Evolutionary conservation across 352 stramenopile genomes (phyloP).

Genomic region (Globisporangium canariense): DNA sequence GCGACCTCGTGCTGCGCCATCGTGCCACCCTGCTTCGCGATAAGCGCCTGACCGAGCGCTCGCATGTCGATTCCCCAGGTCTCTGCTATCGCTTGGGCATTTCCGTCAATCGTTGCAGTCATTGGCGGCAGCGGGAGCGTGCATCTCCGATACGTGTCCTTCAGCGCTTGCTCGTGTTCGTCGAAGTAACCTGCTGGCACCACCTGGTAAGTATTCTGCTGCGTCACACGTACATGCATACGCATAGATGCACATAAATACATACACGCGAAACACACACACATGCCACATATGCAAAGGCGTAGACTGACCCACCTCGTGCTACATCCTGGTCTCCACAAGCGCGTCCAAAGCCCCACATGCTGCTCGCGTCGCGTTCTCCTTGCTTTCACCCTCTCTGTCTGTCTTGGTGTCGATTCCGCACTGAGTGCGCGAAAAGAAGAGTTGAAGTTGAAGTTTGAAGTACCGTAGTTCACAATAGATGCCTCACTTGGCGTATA

Average conservation of each 20-base stretch:
- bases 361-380: not conserved
- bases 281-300: not conserved
- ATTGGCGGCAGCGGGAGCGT: not conserved
- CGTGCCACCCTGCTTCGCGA: too few relatives aligned
- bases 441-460: constrained; percentile 16
- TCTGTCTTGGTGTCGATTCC: not conserved
- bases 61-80: not conserved
- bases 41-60: not conserved
- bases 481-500: not conserved
- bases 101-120: not conserved
- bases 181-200: constrained; percentile 7
- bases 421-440: constrained; percentile 1
- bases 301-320: constrained; percentile 1
- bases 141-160: not conserved
- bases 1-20: not conserved
- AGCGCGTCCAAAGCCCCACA: constrained; percentile 9
- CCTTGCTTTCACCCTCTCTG: not conserved
- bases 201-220: not conserved
- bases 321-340: not conserved
- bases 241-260: not conserved
- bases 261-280: not conserved
- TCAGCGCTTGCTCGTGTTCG: constrained; percentile 1
- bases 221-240: not conserved
- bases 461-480: constrained; percentile 12
- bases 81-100: not conserved